Base-by-base conservation (phyloP, 2,329 filamentous ascomycete species). In the Aureobasidium subglaciale region DNA sequence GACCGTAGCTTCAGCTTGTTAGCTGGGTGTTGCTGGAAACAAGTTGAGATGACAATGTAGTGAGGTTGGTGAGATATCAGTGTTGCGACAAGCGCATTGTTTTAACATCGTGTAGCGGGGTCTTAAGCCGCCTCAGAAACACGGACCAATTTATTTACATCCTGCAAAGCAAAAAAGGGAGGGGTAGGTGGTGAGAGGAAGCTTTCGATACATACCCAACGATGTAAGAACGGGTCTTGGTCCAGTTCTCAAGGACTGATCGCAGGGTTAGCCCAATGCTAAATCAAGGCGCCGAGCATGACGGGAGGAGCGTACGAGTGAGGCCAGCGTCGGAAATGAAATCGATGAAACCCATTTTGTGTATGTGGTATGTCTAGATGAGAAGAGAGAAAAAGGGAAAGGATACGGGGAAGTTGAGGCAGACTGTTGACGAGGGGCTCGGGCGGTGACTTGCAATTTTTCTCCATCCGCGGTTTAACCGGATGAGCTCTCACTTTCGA, bases 61-160 rank as follows among this genome's bases (percentile, higher is more conserved):
- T 37, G 38, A 35, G 16, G 29, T 46, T 38, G 27, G 56, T 29
- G 59, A 55, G 49, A 49, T 57, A 63, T 90, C 87, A 91, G 87
- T 88, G 80, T 72, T 88, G 86, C 87, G 86, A 81, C 78, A 68
- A 80, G 78, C 81, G 81, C 85, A 78, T 84, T 85, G 81, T 78
- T 56, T 56, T 78, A 78, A 88, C 88, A 81, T 89, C 88, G 87
- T 81, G 71, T 77, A 75, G 83, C 85, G 86, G 88, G 78, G 87
- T 91, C 87, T 92, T 92, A 88, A 90, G 81, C 83, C 86, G 85
- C 84, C 86, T 92, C 87, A 82, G 88, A 84, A 92, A 93, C 88
- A 92, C 87, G 88, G 88, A 92, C 88, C 87, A 91, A 91, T 85
- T 79, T 79, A 58, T 80, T 87, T 80, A 91, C 88, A 90, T 91